phyloP scores from a whole-genome alignment of 2,329 filamentous ascomycete genomes.

The Colletotrichum tropicicola region DNA sequence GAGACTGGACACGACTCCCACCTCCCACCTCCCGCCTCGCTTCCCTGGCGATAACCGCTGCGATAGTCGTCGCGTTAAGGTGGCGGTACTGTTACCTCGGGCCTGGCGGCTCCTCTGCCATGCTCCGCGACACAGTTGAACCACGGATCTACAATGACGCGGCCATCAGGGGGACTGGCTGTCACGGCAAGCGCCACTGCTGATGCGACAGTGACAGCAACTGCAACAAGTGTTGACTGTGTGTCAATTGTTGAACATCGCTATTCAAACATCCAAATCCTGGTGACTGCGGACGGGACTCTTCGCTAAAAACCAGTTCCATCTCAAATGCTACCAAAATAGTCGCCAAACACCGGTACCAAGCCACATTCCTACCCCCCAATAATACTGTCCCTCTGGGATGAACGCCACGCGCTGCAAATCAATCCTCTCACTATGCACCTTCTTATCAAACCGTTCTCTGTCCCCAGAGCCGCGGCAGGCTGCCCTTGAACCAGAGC shows the following conservation, averaged over 20 bases:
- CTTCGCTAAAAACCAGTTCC: not conserved
- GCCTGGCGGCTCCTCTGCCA: not conserved
- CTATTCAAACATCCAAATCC: not conserved
- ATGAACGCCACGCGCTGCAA: not conserved
- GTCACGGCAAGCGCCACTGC: slow-evolving; percentile 1
- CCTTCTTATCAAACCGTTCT: not conserved
- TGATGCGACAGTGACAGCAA: not conserved
- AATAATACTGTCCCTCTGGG: not conserved
- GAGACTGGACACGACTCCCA: too few relatives aligned
- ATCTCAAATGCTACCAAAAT: not conserved
- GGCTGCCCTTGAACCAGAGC: slow-evolving; percentile 42
- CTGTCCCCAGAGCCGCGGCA: slow-evolving; percentile 7
- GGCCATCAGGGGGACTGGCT: not conserved
- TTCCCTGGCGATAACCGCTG: not conserved
- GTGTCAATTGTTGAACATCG: not conserved
- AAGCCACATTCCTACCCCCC: not conserved
- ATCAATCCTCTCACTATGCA: not conserved
- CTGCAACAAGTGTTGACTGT: not conserved
- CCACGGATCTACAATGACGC: slow-evolving; percentile 14
- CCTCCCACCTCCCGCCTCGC: not conserved
- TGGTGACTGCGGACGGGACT: not conserved
- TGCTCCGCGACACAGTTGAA: not conserved
- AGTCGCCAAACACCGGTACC: not conserved
- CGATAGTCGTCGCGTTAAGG: slow-evolving; percentile 3
- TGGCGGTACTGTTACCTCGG: not conserved